A percentile compares a stretch with the other conserved stretches of the same genome.
phyloP scores from a whole-genome alignment of 2,329 filamentous ascomycete genomes.

The Ascochyta lentis region DNA sequence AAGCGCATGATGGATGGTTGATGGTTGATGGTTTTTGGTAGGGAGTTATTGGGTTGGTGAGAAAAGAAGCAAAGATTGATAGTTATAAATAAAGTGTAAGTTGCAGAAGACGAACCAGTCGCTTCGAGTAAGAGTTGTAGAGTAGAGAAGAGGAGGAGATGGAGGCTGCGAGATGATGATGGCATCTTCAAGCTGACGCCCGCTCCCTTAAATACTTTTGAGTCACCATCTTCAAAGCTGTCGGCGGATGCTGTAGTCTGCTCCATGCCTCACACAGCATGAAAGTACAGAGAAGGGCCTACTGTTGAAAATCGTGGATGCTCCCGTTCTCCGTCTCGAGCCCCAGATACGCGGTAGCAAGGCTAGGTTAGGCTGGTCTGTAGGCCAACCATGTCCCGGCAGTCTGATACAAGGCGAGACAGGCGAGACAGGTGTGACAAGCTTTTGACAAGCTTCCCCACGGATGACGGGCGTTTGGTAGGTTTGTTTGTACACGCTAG shows the following conservation, averaged over 20 bases:
- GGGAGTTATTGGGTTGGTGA: background rate
- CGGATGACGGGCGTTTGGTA: background rate
- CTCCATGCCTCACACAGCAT: background rate
- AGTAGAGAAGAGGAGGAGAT: background rate
- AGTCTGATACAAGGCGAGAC: background rate
- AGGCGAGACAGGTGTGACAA: slow-evolving; percentile 8
- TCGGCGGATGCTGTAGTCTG: background rate
- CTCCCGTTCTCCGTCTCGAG: slow-evolving; percentile 1
- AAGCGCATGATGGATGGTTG: slow-evolving; percentile 5
- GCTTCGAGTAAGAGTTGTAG: slow-evolving; percentile 1
- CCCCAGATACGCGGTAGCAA: slow-evolving; percentile 12
- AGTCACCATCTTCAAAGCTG: background rate
- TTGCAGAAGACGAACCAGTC: slow-evolving; percentile 9
- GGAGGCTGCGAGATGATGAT: background rate
- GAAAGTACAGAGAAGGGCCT: background rate
- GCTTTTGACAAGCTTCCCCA: slow-evolving; percentile 9
- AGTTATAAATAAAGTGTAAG: background rate
- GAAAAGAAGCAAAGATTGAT: too few relatives aligned
- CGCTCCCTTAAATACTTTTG: background rate
- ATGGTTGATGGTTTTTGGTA: background rate
- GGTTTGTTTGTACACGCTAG: background rate
- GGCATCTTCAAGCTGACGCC: background rate
- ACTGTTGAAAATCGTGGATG: too few relatives aligned
- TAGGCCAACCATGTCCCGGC: background rate
- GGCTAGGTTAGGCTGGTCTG: slow-evolving; percentile 6